These are phyloP conservation scores for Nitzschia putrida DNA, from an alignment of 108 stramenopile genomes.

Conservation along the genomic window DNA sequence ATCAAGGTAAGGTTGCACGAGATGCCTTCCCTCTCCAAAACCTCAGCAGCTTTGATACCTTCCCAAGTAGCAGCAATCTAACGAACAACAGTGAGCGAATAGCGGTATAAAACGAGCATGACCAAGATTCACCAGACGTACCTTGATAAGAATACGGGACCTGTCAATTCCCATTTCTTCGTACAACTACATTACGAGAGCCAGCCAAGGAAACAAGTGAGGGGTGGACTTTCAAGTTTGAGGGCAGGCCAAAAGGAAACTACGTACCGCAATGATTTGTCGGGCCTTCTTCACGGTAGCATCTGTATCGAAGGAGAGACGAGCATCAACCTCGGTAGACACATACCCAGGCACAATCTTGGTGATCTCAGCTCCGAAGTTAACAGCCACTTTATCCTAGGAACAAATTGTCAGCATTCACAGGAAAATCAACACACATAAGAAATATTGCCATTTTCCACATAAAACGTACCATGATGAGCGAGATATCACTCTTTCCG, in stretches of 20 bases:
- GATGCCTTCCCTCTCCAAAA: slow-evolving; percentile 96
- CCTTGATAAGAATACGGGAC: slow-evolving; percentile 95
- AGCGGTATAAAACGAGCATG: neutral
- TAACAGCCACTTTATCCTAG: slow-evolving; percentile 95
- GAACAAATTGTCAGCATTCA: no score
- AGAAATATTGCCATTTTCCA: neutral
- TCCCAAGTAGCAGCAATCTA: slow-evolving; percentile 86
- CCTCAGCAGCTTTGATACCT: slow-evolving; percentile 94
- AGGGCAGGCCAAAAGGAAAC: neutral
- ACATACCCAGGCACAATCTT: slow-evolving; percentile 99
- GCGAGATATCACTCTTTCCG: slow-evolving; percentile 71
- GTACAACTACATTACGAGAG: slow-evolving; percentile 59
- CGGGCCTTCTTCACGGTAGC: slow-evolving; percentile 93
- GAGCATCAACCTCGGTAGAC: slow-evolving; percentile 99
- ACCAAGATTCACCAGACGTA: neutral
- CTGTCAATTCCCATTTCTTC: slow-evolving; percentile 91
- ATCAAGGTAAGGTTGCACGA: slow-evolving; percentile 98
- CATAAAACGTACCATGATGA: slow-evolving; percentile 65
- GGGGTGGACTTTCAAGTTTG: no score
- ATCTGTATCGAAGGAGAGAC: slow-evolving; percentile 96
- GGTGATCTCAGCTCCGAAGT: slow-evolving; percentile 96
- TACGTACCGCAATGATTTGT: slow-evolving; percentile 69
- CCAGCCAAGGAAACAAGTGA: no score
- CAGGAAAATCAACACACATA: neutral
- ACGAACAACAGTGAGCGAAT: neutral